Evolutionary conservation across 2,329 filamentous ascomycete species (phyloP), one percentile per base, ranked within the genome.

Genomic region (Grosmannia penicillata): DNA sequence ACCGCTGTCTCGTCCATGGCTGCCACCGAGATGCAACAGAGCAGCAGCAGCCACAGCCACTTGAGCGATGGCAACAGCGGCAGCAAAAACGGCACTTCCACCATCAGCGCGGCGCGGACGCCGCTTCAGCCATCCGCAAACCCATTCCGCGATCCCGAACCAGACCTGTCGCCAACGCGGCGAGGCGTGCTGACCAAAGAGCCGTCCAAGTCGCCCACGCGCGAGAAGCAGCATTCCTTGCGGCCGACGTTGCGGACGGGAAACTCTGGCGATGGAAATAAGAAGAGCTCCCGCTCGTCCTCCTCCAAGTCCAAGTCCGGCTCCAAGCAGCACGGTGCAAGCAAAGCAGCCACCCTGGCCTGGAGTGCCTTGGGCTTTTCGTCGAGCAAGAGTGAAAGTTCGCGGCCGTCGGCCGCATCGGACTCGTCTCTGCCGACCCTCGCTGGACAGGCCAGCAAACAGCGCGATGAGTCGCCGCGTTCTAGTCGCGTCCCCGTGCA

Each of bases 341-440:
- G 66, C 53, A 76, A 74, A 50, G 76, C 76, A 29, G 76, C 76
- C 21, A 72, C 70, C 4, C 51, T 79, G 37, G 76, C 76, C 24
- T 81, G 76, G 74, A 64, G 54, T 38, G 59, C 61, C 15, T 52
- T 70, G 13, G 57, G 58, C 11, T 55, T 61, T 5, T 37, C 44
- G 7, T 33, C 40, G n/a, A 29, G 38, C 17, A 45, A 39, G 19
- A 17, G 40, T 1, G 41, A 44, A 9, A 42, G 33, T 27, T 22
- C 40, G 5, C 40, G 43, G 6, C 19, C 37, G 4, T 25, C 39
- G 6, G 11, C 44, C 6, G 14, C 19, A 8, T 10, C 18, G 8
- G 39, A 42, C 11, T 3, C 26, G 0, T 24, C 40, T 3, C 19
- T 27, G 8, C 23, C 42, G 5, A 37, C 40, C 5, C 10, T 35